Conservation (phyloP, 2,329 filamentous ascomycete genomes). For the Aureobasidium musti region DNA sequence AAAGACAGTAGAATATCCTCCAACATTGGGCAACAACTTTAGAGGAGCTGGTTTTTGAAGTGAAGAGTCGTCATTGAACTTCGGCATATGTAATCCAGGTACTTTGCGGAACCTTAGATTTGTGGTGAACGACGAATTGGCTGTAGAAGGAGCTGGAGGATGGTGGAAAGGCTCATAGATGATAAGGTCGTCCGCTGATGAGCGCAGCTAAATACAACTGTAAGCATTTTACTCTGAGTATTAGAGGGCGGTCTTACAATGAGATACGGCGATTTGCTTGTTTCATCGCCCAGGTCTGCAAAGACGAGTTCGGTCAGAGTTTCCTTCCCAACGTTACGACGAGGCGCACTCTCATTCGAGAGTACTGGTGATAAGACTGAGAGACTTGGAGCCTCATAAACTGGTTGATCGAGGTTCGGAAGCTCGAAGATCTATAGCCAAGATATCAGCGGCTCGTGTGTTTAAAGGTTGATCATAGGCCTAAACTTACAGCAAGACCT, state of each 20-base stretch:
- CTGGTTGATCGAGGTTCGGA: conserved; percentile 67
- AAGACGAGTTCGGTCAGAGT: conserved; percentile 76
- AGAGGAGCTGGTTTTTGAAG: conserved; percentile 56
- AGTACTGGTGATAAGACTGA: conserved; percentile 76
- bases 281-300: conserved; percentile 78
- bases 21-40: conserved; percentile 63
- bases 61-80: conserved; percentile 53
- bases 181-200: conserved; percentile 76
- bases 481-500: conserved; percentile 66
- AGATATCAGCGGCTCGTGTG: background rate
- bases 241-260: conserved; percentile 60
- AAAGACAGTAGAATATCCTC: conserved; percentile 78
- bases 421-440: conserved; percentile 69
- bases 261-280: conserved; percentile 71
- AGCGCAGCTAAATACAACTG: conserved; percentile 62
- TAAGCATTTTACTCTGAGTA: background rate
- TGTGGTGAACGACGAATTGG: conserved; percentile 51
- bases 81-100: conserved; percentile 67
- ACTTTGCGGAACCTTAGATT: conserved; percentile 76
- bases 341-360: conserved; percentile 67
- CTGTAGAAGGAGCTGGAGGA: conserved; percentile 42
- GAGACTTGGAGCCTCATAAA: conserved; percentile 75
- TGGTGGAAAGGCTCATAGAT: conserved; percentile 79
- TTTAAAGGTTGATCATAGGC: too few species aligned
- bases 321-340: conserved; percentile 72